Evolutionary conservation across 2,329 filamentous ascomycete genomes (phyloP), one percentile per base, ranked within the genome.

Genomic region (Monosporascus sp.): DNA sequence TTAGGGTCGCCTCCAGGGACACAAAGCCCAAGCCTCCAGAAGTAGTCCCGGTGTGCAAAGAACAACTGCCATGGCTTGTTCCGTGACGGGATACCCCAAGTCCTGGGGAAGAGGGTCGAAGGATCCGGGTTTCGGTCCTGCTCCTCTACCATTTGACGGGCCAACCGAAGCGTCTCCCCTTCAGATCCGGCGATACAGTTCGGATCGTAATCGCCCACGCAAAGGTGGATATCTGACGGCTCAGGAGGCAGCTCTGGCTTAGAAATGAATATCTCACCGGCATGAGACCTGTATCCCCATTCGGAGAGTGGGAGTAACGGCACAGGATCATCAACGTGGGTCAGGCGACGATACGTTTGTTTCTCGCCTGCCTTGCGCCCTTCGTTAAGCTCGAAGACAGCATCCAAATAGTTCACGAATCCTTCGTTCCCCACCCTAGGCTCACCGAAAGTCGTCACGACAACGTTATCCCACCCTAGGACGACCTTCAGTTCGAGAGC

Each of bases 1-100:
- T 76, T 74, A 3, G 86, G 85, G 66, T 88, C 86, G 14, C 89
- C 88, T 14, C 88, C 88, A 0, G 93, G 92, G 2, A 97, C 77
- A 72, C 94, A 99, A 35, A 97, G 74, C 0, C 94, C 94, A 51
- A 99, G 71, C 53, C 94, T 80, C 89, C 91, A 96, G 72, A 99
- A 97, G 70, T 99, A 99, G 73, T 99, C 94, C 40, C 94, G 78
- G 72, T 99, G 94, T 1, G 92, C 89, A 70, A 95, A 96, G 66
- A 97, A 87, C 7, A 97, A 74, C 71, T 96, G 85, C 91, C 93
- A 96, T n/a, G 95, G 79, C 69, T 87, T 89, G 63, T 92, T 69
- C 70, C 81, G 70, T 64, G 60, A 79, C 66, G 63, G 85, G 70
- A 74, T 81, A 77, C 71, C 85, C 16, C 85, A 84, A 0, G 87